These are phyloP conservation scores for Clarireedia paspali DNA, from an alignment of 2,329 filamentous ascomycete species.

Conservation along the genomic window DNA sequence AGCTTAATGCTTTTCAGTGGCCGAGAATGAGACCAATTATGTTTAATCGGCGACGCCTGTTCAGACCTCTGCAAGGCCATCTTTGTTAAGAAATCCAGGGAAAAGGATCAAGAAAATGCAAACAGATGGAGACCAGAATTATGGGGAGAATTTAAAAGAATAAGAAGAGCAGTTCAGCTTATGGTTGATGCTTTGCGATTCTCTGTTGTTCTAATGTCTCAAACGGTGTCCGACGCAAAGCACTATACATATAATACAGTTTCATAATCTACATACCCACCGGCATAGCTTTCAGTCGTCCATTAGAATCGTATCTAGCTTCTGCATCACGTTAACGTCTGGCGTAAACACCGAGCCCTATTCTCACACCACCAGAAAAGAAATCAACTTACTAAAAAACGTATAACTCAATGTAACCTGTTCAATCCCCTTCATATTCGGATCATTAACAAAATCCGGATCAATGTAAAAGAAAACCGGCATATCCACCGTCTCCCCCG, in stretches of 20 bases:
- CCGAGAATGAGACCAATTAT: too few relatives aligned
- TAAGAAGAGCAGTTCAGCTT: not conserved
- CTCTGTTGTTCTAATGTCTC: not conserved
- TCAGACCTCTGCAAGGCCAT: too few relatives aligned
- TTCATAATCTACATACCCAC: not conserved
- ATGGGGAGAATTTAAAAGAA: not conserved
- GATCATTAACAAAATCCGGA: constrained; percentile 84
- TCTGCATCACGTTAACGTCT: constrained; percentile 40
- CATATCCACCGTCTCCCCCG: constrained; percentile 97
- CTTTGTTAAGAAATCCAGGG: too few relatives aligned
- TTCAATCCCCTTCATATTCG: constrained; percentile 89
- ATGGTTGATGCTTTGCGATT: too few relatives aligned
- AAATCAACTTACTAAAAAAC: constrained; percentile 78
- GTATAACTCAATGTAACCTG: constrained; percentile 96
- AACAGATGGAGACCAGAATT: too few relatives aligned
- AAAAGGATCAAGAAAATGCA: too few relatives aligned
- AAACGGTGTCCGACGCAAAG: constrained; percentile 12
- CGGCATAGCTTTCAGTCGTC: constrained; percentile 43
- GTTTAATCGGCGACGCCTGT: too few relatives aligned
- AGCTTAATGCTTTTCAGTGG: too few relatives aligned
- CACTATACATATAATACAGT: too few relatives aligned
- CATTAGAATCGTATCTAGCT: constrained; percentile 77
- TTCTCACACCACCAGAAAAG: not conserved
- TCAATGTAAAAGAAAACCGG: constrained; percentile 99
- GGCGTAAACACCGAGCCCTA: not conserved